Percentiles rank a stretch among this genome's conserved stretches.
phyloP scores from a whole-genome alignment of 192 early-diverging fungal species.

The Umbelopsis sp. region DNA sequence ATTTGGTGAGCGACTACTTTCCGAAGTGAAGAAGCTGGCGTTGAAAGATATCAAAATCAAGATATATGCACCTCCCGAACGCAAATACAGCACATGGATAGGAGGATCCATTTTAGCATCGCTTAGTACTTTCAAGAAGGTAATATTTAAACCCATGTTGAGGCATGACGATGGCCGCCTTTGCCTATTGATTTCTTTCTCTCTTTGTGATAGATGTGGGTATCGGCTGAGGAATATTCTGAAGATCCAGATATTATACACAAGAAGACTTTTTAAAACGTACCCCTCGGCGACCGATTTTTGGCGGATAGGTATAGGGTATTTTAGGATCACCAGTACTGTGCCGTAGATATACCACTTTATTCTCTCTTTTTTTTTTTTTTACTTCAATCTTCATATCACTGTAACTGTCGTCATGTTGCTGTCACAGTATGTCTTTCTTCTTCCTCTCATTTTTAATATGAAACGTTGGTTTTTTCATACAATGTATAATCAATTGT shows the following conservation, averaged over 20 bases:
- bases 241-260: constrained; percentile 95
- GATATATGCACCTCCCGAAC: constrained; percentile 95
- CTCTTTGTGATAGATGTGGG: constrained; percentile 79
- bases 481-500: constrained; percentile 16
- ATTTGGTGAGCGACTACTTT: constrained; percentile 92
- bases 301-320: not conserved
- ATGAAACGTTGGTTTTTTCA: not conserved
- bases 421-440: constrained; percentile 5
- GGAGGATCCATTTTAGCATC: constrained; percentile 95
- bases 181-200: not conserved
- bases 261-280: constrained; percentile 68
- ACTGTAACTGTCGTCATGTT: not conserved
- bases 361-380: not conserved
- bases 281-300: not conserved
- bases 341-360: constrained; percentile 7
- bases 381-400: not conserved
- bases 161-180: not conserved
- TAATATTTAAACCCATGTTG: not conserved
- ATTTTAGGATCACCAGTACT: not conserved
- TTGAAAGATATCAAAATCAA: constrained; percentile 96
- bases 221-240: constrained; percentile 95
- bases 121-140: constrained; percentile 97
- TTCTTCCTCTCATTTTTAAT: not conserved
- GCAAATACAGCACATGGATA: constrained; percentile 99
- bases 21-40: constrained; percentile 87